Conservation (phyloP, 108 stramenopile genomes). For the Pseudonitzschia multistriata region DNA sequence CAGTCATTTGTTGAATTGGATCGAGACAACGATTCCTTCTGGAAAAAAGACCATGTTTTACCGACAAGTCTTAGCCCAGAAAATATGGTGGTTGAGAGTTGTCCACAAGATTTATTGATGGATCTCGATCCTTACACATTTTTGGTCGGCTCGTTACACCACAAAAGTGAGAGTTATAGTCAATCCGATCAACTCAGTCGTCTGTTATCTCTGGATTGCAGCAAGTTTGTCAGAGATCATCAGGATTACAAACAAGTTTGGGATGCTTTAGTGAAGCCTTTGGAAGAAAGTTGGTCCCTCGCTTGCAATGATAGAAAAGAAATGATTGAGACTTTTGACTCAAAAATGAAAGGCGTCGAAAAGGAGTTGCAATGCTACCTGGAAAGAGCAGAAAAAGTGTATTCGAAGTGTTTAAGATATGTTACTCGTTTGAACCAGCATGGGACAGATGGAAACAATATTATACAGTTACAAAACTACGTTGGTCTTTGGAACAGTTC, state of each 20-base stretch:
- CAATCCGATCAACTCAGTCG: background rate
- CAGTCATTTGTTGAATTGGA: background rate
- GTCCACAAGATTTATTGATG: no score
- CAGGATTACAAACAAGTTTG: background rate
- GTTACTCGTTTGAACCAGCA: background rate
- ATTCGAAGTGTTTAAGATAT: background rate
- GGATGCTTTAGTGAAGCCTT: background rate
- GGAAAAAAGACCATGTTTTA: background rate
- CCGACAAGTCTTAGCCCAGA: background rate
- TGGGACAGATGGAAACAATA: background rate
- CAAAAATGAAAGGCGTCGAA: background rate
- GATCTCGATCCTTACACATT: no score
- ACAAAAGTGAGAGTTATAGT: no score
- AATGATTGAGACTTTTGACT: background rate
- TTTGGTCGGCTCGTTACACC: background rate
- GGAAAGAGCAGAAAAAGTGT: background rate
- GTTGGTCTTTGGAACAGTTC: conserved; percentile 1
- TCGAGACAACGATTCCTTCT: background rate
- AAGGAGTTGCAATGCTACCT: background rate
- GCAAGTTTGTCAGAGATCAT: background rate
- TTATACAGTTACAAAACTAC: background rate
- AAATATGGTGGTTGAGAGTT: background rate
- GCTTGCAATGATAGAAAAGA: background rate
- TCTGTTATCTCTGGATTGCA: background rate
- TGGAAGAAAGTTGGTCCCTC: background rate